Evolutionary conservation across 1,284 basidiomycete genomes (phyloP).

Genomic region (Amylostereum areolatum): DNA sequence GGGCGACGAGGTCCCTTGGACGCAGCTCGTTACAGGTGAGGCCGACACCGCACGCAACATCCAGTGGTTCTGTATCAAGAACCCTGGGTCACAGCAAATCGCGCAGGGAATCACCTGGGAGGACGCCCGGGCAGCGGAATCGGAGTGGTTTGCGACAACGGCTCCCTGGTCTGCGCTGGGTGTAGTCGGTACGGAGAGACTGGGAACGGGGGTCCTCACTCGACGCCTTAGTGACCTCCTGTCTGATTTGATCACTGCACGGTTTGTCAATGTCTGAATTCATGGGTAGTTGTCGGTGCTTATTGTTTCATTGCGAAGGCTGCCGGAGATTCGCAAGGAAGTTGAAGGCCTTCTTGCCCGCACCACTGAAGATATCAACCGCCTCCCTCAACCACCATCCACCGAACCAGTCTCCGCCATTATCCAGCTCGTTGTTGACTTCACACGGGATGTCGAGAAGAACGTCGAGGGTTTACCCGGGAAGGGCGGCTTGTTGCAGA

Average conservation of each 20-base stretch:
- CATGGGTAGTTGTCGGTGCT: background rate
- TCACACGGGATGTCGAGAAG: slow-evolving; percentile 35
- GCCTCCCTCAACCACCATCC: slow-evolving; percentile 46
- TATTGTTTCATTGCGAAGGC: slow-evolving; percentile 28
- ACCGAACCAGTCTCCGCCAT: slow-evolving; percentile 50
- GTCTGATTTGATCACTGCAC: slow-evolving; percentile 48
- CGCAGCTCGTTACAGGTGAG: slow-evolving; percentile 46
- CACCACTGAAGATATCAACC: slow-evolving; percentile 28
- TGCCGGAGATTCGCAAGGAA: slow-evolving; percentile 52
- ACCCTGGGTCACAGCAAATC: slow-evolving; percentile 54
- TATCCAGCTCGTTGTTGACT: slow-evolving; percentile 35
- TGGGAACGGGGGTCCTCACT: slow-evolving; percentile 47
- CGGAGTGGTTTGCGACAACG: slow-evolving; percentile 53
- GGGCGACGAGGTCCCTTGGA: slow-evolving; percentile 54
- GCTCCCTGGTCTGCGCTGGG: slow-evolving; percentile 50
- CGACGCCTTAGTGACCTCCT: slow-evolving; percentile 47
- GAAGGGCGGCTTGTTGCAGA: slow-evolving; percentile 43
- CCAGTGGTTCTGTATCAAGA: slow-evolving; percentile 66
- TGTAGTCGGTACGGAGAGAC: slow-evolving; percentile 33
- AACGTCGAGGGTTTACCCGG: slow-evolving; percentile 47
- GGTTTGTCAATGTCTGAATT: slow-evolving; percentile 28
- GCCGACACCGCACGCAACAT: slow-evolving; percentile 49
- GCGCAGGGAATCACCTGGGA: slow-evolving; percentile 46
- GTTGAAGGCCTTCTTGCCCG: slow-evolving; percentile 35
- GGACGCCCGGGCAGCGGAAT: slow-evolving; percentile 50